A percentile compares a stretch with the other conserved stretches of the same genome.
These are phyloP conservation scores for Boletus reticuloceps DNA, from an alignment of 768 basidiomycete species.

Conservation along the genomic window DNA sequence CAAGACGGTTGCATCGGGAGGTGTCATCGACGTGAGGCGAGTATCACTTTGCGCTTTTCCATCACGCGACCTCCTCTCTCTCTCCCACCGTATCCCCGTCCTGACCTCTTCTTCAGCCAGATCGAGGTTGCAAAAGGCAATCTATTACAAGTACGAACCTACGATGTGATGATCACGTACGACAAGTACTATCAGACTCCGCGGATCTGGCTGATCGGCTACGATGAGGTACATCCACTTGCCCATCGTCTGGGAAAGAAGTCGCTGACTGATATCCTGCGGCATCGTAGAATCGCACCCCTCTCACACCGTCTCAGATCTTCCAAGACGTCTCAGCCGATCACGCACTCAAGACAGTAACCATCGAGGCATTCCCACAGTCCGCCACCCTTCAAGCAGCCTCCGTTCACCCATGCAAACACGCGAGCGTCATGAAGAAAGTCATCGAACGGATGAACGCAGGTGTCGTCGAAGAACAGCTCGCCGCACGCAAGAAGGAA, in stretches of 20 bases:
- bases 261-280: not conserved
- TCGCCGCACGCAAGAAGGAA: slow-evolving; percentile 58
- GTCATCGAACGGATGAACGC: slow-evolving; percentile 98
- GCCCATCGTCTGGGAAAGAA: not conserved
- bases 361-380: slow-evolving; percentile 98
- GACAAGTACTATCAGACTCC: slow-evolving; percentile 99
- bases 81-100: not conserved
- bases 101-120: slow-evolving; percentile 39
- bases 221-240: slow-evolving; percentile 78
- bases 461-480: slow-evolving; percentile 78
- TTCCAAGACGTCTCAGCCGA: slow-evolving; percentile 98
- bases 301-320: slow-evolving; percentile 85
- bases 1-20: slow-evolving; percentile 35
- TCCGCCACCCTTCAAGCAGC: slow-evolving; percentile 81
- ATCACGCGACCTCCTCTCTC: not conserved
- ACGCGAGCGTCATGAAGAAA: slow-evolving; percentile 99
- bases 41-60: slow-evolving; percentile 14
- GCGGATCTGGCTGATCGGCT: slow-evolving; percentile 95
- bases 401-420: slow-evolving; percentile 97
- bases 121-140: slow-evolving; percentile 73
- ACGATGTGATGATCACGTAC: slow-evolving; percentile 99
- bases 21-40: slow-evolving; percentile 49
- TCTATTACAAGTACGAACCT: slow-evolving; percentile 92
- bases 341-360: slow-evolving; percentile 97
- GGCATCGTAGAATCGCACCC: slow-evolving; percentile 69